Base-by-base conservation (phyloP, 208 protist species). In the Wallacemonas sp. region DNA sequence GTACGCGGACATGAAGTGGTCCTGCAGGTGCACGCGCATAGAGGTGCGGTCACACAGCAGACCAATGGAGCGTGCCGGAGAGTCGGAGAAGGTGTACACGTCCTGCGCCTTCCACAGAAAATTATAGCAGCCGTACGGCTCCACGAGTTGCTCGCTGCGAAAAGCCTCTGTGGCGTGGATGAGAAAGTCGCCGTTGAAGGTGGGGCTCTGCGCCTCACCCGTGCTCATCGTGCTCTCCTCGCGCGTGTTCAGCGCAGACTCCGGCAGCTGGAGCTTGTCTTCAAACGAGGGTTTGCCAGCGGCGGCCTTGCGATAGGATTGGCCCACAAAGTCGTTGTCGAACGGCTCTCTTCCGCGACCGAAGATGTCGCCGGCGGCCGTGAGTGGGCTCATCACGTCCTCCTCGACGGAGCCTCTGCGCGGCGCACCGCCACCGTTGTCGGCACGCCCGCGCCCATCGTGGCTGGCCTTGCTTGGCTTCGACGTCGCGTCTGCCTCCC, bases 1-100 rank as follows among this genome's bases (percentile, higher is more conserved):
- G 61, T 84, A 84, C 14, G 66, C 38, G 19, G 47, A 66, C 47
- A 80, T 59, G 34, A 76, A 60, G 61, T 80, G 73, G 24, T 84
- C 70, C 21, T 58, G 30, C 63, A 84, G 66, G 46, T 56, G 15
- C 51, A 84, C 31, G 14, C 74, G 70, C 68, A 84, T 28, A 22
- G 51, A 12, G 6, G 49, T 68, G 31, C 70, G 67, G 44, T 80
- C 68, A 2, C 56, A 69, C 53, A 84, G 65, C 24, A 72, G 9
- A 11, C 51, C 74, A 28, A 84, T 70, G 27, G 55, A 53, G 1
- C 46, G 41, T 24, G 46, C n/a, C 11, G 74, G 62, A 41, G 66
- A 54, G 21, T 70, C 70, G 17, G 65, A 68, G 70, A 27, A 73
- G 24, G 45, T 27, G 61, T 84, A 80, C 49, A 49, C 47, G 15